Evolutionary conservation across 345 rosid species (phyloP), one percentile per base, ranked within the genome.

Genomic region (Ailanthus altissimus): DNA sequence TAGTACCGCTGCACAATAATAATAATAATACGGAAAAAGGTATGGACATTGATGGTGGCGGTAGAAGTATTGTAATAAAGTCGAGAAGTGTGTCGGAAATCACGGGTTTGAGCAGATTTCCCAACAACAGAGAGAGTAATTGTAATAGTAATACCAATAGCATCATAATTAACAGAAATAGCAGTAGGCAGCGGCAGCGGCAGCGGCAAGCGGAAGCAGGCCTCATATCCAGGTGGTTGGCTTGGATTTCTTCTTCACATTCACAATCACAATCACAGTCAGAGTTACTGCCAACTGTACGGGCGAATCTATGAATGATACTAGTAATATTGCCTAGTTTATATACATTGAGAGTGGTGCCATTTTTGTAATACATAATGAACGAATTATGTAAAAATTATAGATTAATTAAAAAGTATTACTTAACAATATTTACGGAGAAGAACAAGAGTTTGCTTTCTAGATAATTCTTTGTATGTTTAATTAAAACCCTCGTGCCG

Each of bases 21-120:
- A n/a, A n/a, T n/a, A n/a, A n/a, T n/a, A n/a, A n/a, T n/a, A n/a
- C n/a, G n/a, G n/a, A n/a, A n/a, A n/a, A n/a, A n/a, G n/a, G n/a
- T n/a, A n/a, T n/a, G n/a, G n/a, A 66, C 5, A 71, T 9, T 12
- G 60, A 75, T n/a, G 25, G 25, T 2, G 60, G 74, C 2, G 43
- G 23, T 86, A 90, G 93, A 81, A 89, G 88, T 65, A 80, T 74
- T 76, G 88, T 86, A 85, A 89, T 86, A 51, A 88, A 87, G 38
- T 67, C 81, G 67, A 88, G 97, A 85, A 91, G 97, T 67, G 86
- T 90, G 88, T 94, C 98, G 74, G 94, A 94, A 83, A 84, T 91
- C 90, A 92, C 93, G 65, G 87, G 90, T 0, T 21, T 88, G 32
- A 79, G 85, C 83, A 87, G 94, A 83, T 85, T 88, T 84, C 75